phyloP scores from a whole-genome alignment of 352 stramenopile species.

The Globisporangium recalcitrans region DNA sequence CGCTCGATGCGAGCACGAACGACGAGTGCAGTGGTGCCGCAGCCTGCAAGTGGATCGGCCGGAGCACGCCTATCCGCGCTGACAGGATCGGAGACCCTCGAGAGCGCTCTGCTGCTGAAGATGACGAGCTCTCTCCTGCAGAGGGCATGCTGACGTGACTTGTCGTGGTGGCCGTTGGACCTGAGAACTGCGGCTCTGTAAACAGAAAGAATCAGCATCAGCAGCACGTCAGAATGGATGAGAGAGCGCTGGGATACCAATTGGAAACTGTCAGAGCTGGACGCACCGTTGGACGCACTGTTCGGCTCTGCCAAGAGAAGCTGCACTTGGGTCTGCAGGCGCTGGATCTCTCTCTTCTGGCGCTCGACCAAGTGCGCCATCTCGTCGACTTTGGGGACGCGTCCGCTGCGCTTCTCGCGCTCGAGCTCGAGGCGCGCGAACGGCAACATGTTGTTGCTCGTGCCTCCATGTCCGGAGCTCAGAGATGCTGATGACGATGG shows the following conservation, averaged over 20 bases:
- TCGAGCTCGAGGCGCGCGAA: conserved; percentile 47
- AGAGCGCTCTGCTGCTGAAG: not conserved
- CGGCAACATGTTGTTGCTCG: conserved; percentile 27
- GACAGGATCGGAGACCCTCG: not conserved
- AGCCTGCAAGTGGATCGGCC: conserved; percentile 15
- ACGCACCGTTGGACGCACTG: conserved; percentile 8
- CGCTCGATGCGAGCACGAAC: conserved; percentile 35
- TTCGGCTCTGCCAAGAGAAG: conserved; percentile 33
- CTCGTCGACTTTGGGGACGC: conserved; percentile 32
- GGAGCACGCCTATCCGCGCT: conserved; percentile 22
- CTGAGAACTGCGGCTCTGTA: conserved; percentile 1
- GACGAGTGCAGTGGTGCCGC: conserved; percentile 34
- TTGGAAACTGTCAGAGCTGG: not conserved
- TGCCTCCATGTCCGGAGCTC: conserved; percentile 10
- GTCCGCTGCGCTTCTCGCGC: conserved; percentile 21
- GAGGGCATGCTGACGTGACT: not conserved
- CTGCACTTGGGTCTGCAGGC: conserved; percentile 60
- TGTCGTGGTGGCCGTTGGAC: not conserved
- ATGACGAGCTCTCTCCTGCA: conserved; percentile 1
- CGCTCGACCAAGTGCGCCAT: conserved; percentile 38
- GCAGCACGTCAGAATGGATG: not conserved
- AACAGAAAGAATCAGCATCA: conserved; percentile 1
- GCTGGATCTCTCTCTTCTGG: conserved; percentile 69
- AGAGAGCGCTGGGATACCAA: too few relatives aligned
- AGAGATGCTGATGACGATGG: conserved; percentile 1